A percentile compares a stretch with the other conserved stretches of the same genome.
These are phyloP conservation scores for Alternaria sp. DNA, from an alignment of 2,329 filamentous ascomycete species.

Conservation along the genomic window DNA sequence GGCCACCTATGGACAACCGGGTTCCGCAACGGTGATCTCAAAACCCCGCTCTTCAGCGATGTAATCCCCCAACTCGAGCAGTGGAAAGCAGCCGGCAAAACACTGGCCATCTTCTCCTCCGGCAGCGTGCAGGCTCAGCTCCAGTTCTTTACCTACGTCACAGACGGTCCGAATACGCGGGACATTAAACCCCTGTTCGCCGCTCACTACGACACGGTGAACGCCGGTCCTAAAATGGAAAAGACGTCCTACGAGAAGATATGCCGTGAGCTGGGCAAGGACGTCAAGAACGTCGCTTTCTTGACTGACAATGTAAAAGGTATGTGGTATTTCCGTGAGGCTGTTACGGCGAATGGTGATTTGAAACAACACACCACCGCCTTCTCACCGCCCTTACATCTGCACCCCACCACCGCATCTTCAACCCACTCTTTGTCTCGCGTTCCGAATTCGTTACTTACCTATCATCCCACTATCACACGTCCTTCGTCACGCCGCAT, in stretches of 20 bases:
- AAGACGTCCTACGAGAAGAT: constrained; percentile 72
- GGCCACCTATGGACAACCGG: constrained; percentile 78
- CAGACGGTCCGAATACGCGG: constrained; percentile 48
- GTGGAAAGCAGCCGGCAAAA: constrained; percentile 64
- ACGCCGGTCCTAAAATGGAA: constrained; percentile 77
- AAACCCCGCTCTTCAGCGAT: constrained; percentile 76
- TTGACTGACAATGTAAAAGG: constrained; percentile 77
- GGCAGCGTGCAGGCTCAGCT: constrained; percentile 83
- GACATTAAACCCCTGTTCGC: constrained; percentile 48
- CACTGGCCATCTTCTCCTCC: constrained; percentile 78
- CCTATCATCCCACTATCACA: constrained; percentile 6
- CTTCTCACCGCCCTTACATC: constrained; percentile 6
- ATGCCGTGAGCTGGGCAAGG: constrained; percentile 54
- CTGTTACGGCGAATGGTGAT: not conserved
- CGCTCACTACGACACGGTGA: constrained; percentile 74
- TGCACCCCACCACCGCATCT: constrained; percentile 11
- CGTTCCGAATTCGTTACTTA: not conserved
- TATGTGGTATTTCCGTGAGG: constrained; percentile 30
- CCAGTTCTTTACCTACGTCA: constrained; percentile 72
- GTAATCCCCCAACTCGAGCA: constrained; percentile 68
- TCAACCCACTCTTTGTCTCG: constrained; percentile 1
- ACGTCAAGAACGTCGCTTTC: constrained; percentile 70
- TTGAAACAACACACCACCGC: constrained; percentile 17
- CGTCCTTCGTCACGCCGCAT: constrained; percentile 7
- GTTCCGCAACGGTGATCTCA: constrained; percentile 72